Base-by-base conservation (phyloP, 1,284 basidiomycete species). In the Hemileccinum hortonii region DNA sequence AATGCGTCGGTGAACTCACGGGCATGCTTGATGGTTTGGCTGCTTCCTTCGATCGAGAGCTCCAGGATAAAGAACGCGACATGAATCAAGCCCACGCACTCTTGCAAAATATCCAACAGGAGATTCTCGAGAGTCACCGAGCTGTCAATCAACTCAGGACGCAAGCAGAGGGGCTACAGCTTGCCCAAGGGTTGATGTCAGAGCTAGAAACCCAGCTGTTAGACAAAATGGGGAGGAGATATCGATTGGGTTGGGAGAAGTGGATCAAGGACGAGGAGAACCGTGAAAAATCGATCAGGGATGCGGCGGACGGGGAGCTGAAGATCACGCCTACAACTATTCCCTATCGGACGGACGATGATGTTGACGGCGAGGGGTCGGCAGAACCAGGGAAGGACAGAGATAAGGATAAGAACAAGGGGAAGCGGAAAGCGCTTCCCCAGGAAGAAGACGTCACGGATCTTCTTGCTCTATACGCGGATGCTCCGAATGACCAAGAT, bases 21-120 rank as follows among this genome's bases (percentile, higher is more conserved):
- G 79, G 79, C 52, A 86, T 98, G 79, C 80, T 99, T 59, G 92
- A 95, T 61, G 88, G 84, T 60, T 81, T 99, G 16, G 95, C 95
- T 0, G 77, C 87, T n/a, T 89, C 91, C 4, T 98, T 95, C 69
- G 97, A 99, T 64, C 85, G 89, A 58, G 97, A 99, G 73, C 78
- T 98, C 21, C 81, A 84, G 54, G 89, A 93, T 52, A 95, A 96
- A 68, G 95, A 98, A 66, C 85, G 93, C 50, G 94, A 98, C 66
- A 85, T 92, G 59, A 82, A 83, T 4, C 96, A 99, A 66, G 96
- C 96, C 1, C 90, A 93, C 60, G 88, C 90, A 3, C 75, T 98
- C 50, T 79, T 98, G 26, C 80, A 80, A 45, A 93, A 90, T 64
- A 96, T 98, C 54, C 91, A 98, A 66, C 80, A 86, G 41, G 96